These are phyloP conservation scores for Dovyalis caffra DNA, from an alignment of 345 rosid species.

Conservation along the genomic window DNA sequence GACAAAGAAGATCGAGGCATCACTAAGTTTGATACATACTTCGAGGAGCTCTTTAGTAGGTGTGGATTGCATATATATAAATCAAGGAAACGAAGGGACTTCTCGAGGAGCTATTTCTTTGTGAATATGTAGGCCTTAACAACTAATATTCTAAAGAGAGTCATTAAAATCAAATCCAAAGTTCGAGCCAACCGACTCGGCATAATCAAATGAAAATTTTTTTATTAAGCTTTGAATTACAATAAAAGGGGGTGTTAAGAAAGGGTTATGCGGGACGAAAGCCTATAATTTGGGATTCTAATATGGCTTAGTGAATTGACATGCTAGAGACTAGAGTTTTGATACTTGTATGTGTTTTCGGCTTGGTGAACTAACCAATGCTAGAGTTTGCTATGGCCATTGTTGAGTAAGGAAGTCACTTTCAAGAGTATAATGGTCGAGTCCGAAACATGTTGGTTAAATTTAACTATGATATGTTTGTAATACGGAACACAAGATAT, in stretches of 20 bases:
- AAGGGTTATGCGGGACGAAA: neutral
- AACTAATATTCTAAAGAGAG: constrained; percentile 51
- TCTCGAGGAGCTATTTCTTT: constrained; percentile 67
- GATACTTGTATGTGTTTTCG: neutral
- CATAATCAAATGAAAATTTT: constrained; percentile 49
- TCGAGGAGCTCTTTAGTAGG: constrained; percentile 66
- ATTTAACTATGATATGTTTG: neutral
- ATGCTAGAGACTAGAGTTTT: too few species aligned
- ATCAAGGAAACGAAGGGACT: constrained; percentile 77
- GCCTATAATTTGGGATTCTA: neutral
- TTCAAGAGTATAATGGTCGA: neutral
- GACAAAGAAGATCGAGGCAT: constrained; percentile 89
- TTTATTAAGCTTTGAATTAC: neutral
- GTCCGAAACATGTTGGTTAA: neutral
- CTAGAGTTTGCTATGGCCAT: neutral
- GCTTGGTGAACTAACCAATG: neutral
- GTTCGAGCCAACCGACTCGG: constrained; percentile 50
- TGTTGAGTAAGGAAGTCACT: neutral
- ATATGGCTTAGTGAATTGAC: too few species aligned
- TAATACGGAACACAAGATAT: neutral
- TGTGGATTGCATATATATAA: constrained; percentile 85
- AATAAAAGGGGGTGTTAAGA: neutral
- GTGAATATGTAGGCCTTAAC: constrained; percentile 91
- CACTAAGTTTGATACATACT: constrained; percentile 79
- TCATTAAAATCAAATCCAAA: constrained; percentile 48